Percentiles rank a stretch among this genome's conserved stretches.
phyloP scores from a whole-genome alignment of 2,329 filamentous ascomycete species.

The Aspergillus sp. region DNA sequence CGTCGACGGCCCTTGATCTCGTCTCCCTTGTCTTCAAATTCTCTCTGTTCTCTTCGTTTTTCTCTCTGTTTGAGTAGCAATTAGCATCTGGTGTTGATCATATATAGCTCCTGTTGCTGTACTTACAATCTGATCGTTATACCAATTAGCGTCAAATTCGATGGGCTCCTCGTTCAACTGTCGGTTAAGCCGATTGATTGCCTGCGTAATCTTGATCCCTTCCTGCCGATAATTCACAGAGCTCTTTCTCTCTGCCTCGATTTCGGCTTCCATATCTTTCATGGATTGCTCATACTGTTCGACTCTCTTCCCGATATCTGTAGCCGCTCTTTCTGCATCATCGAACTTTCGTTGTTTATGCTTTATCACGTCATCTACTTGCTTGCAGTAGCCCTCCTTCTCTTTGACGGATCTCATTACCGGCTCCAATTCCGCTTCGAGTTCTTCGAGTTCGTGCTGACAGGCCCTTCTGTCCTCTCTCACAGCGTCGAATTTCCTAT shows the following conservation, averaged over 20 bases:
- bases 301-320: conserved; percentile 41
- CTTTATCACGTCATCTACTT: conserved; percentile 57
- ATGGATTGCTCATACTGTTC: conserved; percentile 40
- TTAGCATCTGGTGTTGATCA: conserved; percentile 24
- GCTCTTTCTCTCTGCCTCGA: conserved; percentile 53
- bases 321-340: conserved; percentile 52
- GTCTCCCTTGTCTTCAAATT: conserved; percentile 40
- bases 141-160: conserved; percentile 68
- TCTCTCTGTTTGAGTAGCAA: conserved; percentile 49
- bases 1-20: conserved; percentile 40
- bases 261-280: conserved; percentile 38
- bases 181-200: conserved; percentile 64
- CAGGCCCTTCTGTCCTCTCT: conserved; percentile 59
- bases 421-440: conserved; percentile 66
- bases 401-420: conserved; percentile 65
- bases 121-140: conserved; percentile 71
- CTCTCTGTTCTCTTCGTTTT: conserved; percentile 45
- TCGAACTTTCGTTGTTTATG: conserved; percentile 57
- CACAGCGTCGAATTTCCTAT: conserved; percentile 48
- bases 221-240: conserved; percentile 55
- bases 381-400: conserved; percentile 64
- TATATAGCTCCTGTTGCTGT: background rate
- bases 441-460: conserved; percentile 55
- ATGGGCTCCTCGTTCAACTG: conserved; percentile 61
- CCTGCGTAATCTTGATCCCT: conserved; percentile 50